Percentiles rank a stretch among this genome's conserved stretches.
Conservation (phyloP, 1,284 basidiomycete genomes). For the Hypsizygus ulmarius region DNA sequence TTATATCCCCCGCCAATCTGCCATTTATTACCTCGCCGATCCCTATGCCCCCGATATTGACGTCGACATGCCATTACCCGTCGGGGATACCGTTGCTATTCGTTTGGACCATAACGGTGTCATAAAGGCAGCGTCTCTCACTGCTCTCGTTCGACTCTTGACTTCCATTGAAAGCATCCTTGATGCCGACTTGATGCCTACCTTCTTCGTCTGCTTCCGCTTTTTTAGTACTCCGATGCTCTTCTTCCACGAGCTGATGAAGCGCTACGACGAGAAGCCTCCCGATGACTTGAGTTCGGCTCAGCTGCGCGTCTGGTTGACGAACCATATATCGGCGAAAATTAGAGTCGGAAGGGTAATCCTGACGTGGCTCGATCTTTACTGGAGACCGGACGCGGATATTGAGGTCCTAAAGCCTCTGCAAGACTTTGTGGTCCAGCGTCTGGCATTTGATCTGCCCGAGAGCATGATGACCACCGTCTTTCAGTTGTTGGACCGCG, state of each 20-base stretch:
- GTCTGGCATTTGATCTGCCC: conserved; percentile 29
- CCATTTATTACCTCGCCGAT: conserved; percentile 26
- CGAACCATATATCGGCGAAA: conserved; percentile 53
- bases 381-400: conserved; percentile 64
- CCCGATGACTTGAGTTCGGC: conserved; percentile 29
- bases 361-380: conserved; percentile 71
- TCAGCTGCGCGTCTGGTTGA: conserved; percentile 48
- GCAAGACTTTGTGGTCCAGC: conserved; percentile 31
- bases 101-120: conserved; percentile 25
- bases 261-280: conserved; percentile 53
- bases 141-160: conserved; percentile 46
- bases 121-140: conserved; percentile 37
- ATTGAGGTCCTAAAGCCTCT: conserved; percentile 35
- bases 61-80: conserved; percentile 29
- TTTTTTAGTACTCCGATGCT: conserved; percentile 62
- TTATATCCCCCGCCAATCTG: conserved; percentile 28
- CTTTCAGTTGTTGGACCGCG: conserved; percentile 17
- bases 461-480: conserved; percentile 24
- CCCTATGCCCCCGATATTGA: conserved; percentile 25
- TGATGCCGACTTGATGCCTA: conserved; percentile 38
- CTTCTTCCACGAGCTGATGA: conserved; percentile 53
- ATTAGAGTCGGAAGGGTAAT: conserved; percentile 66
- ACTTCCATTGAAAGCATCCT: conserved; percentile 39
- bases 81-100: conserved; percentile 22
- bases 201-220: conserved; percentile 79